Base-by-base conservation (phyloP, 495 filamentous ascomycete species). In the Hyphodiscus hymeniophilus region DNA sequence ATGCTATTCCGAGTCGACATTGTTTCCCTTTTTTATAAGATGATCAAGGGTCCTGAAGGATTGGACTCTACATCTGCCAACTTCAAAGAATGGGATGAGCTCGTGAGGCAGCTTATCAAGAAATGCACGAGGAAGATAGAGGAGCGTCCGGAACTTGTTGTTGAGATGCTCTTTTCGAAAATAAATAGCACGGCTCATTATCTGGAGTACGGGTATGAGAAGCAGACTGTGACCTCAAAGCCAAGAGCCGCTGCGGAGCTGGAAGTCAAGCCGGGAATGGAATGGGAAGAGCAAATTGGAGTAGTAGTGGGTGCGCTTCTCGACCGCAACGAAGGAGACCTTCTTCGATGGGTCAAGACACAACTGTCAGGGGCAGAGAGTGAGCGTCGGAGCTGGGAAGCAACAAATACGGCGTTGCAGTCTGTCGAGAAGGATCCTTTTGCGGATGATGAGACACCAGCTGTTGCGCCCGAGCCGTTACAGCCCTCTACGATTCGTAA, bases 161-260 rank as follows among this genome's bases (percentile, higher is more conserved):
- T 89, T 4, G 94, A 98, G 61, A 65, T 99, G 63, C 71, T 99
- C 11, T 99, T 99, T 62, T 90, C 85, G 61, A 99, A 99, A 65
- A 87, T 89, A 56, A 82, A 80, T 46, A 76, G 76, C 2, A 94
- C 89, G 0, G 74, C 82, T 0, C 85, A 82, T 62, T 97, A 87
- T 59, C 74, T 99, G 3, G 87, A 96, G 60, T 86, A 89, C 60
- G 94, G 94, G 4, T 83, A 88, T 55, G 88, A 95, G 57, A 85
- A 83, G 57, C 87, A 90, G 59, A 80, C 82, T 0, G 58, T 78
- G 20, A 72, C 76, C 7, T 64, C 70, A 12, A 75, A 71, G 28
- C 74, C 76, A 31, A 73, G 77, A 50, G 74, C 85, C n/a, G 74
- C 59, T 0, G 74, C 86, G 3, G 84, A 90, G 59, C 69, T 99